These are phyloP conservation scores for Penicillium sp. DNA, from an alignment of 2,329 filamentous ascomycete species.

Conservation along the genomic window DNA sequence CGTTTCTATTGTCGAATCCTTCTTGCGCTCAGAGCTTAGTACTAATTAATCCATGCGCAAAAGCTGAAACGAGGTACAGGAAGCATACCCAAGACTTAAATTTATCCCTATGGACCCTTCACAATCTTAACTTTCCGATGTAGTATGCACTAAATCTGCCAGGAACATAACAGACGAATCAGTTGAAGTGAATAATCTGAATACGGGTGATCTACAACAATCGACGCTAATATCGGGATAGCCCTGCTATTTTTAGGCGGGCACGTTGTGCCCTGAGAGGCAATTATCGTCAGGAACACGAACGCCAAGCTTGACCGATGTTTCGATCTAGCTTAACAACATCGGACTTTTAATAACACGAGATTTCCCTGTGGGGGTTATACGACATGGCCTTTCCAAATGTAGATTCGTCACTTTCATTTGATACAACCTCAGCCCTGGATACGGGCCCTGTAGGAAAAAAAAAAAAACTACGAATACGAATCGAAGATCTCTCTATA, in stretches of 20 bases:
- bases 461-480: background rate
- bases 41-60: too few species aligned
- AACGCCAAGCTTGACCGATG: conserved; percentile 4
- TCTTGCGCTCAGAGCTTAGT: background rate
- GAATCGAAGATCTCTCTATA: background rate
- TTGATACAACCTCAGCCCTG: background rate
- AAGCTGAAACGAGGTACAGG: background rate
- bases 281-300: background rate
- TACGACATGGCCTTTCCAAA: background rate
- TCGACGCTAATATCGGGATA: background rate
- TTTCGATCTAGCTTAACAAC: background rate
- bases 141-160: background rate
- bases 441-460: background rate
- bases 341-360: background rate
- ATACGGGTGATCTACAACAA: conserved; percentile 3
- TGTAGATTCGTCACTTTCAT: background rate
- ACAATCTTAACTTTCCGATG: background rate
- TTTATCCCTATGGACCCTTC: background rate
- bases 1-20: background rate
- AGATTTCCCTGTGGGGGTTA: background rate
- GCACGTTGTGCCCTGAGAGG: background rate
- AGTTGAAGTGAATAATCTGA: background rate
- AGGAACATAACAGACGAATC: background rate
- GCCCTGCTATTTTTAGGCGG: conserved; percentile 5
- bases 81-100: background rate